Evolutionary conservation across 495 filamentous ascomycete species (phyloP), one percentile per base, ranked within the genome.

Genomic region (Amphirosellinia nigrospora): DNA sequence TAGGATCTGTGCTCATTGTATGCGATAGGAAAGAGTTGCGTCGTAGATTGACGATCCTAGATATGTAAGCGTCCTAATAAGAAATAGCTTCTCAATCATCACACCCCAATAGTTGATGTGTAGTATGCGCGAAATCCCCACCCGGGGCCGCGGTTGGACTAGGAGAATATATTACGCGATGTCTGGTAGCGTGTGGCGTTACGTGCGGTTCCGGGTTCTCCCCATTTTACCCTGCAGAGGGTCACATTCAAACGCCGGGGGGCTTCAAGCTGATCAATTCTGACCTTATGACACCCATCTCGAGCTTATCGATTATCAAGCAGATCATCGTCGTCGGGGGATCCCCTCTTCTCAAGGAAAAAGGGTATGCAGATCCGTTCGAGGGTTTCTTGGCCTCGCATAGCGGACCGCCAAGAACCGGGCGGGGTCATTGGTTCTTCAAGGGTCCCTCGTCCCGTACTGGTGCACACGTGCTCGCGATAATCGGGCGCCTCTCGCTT

Each of bases 231-330:
- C 61, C 61, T 64, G 43, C 41, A 48, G 43, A 64, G 26, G 19
- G 43, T 64, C 9, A 30, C 43, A 62, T 62, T 45, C 11, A 34
- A 34, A 21, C 41, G 41, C 61, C 43, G 9, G 19, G 43, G 36
- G 13, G 43, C 19, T 15, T 64, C 28, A 8, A 21, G 38, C 61
- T 64, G 61, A 64, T 64, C 30, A 64, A 64, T 64, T 23, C 61
- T 64, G 61, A 64, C 61, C 61, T 50, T 30, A 64, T 64, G 61
- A 64, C 61, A 64, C 61, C 43, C 28, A 23, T 50, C 23, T 50
- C 43, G 36, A 50, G 13, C 30, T 7, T 50, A 50, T 36, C 41
- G 59, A 64, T 64, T 64, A 64, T 64, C 43, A 64, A 64, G 23
- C 61, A 64, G 28, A 23, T 39, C 11, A 7, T 45, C 59, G 19